phyloP scores from a whole-genome alignment of 2,329 filamentous ascomycete genomes.

The Fusarium guadeloupense region DNA sequence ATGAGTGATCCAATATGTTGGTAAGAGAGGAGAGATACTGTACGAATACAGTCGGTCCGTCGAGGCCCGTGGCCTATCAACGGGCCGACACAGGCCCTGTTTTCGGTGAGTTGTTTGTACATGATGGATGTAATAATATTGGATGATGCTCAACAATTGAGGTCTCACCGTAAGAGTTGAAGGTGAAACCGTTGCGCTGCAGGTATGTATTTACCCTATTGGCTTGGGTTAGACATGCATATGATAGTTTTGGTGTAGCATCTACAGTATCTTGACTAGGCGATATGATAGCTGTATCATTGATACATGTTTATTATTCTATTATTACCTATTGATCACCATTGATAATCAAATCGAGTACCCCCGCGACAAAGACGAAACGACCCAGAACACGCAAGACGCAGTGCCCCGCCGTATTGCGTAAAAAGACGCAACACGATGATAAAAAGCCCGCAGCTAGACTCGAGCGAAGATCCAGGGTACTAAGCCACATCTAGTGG shows the following conservation, averaged over 20 bases:
- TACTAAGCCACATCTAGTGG: constrained; percentile 29
- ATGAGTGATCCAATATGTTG: background rate
- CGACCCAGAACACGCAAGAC: constrained; percentile 20
- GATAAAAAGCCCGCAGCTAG: constrained; percentile 36
- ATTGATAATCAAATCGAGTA: background rate
- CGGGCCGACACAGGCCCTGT: constrained; percentile 37
- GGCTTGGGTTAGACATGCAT: background rate
- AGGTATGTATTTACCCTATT: background rate
- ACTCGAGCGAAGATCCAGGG: constrained; percentile 32
- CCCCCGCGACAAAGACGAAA: constrained; percentile 14
- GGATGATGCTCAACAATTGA: constrained; percentile 27
- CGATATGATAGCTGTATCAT: background rate
- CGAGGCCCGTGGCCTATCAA: constrained; percentile 36
- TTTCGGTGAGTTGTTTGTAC: constrained; percentile 26
- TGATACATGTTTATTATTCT: background rate
- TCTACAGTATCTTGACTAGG: too few species aligned
- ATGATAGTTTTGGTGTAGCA: background rate
- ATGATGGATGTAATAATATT: constrained; percentile 12
- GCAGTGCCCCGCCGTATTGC: constrained; percentile 42
- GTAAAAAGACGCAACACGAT: constrained; percentile 46
- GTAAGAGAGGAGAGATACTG: constrained; percentile 2
- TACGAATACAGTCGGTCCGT: constrained; percentile 42
- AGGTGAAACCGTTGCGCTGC: constrained; percentile 2
- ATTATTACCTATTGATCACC: background rate
- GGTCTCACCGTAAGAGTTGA: constrained; percentile 20